Base-by-base conservation (phyloP, 73 alveolate species). In the Paramecium octaurelia region DNA sequence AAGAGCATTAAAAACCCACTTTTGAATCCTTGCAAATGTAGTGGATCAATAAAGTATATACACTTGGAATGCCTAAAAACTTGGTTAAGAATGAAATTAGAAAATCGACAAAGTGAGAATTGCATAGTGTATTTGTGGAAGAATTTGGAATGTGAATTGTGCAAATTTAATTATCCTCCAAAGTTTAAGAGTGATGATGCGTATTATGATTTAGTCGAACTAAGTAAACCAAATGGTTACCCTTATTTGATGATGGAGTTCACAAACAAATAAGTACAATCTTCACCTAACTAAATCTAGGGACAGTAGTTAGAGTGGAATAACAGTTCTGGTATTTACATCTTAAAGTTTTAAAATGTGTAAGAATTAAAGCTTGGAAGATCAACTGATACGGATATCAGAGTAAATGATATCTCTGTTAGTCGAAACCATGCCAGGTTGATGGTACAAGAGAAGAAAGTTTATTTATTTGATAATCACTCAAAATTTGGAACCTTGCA, bases 81-180 rank as follows among this genome's bases (percentile, higher is more conserved):
- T 16, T 95, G 97, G 97, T 93, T 95, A 12, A 95, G 93, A 86
- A 89, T 92, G 58, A 95, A 95, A 60, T 87, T 93, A 69, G 93
- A 92, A 23, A 88, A 58, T 85, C 38, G 92, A 71, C 90, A 95
- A 75, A 93, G 94, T 34, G 71, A 94, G 34, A 35, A 48, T 80
- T 40, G 97, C 70, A 80, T 73, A 40, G 84, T 91, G 95, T 35
- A 93, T 73, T 38, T 88, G 12, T 93, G 97, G 96, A 95, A 95
- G 84, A 75, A 88, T 75, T 92, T 95, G 34, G 97, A 95, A 46
- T 95, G 97, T 42, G 97, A 95, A 60, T 73, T 95, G 6, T 95
- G 97, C 92, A 95, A 95, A 75, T 87, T 93, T 42, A 85, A 85
- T 46, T 92, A 83, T 68, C 95, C 92, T 18, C 89, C 87, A 38